phyloP scores from a whole-genome alignment of 306 rosid genomes.

The Corylus americana region DNA sequence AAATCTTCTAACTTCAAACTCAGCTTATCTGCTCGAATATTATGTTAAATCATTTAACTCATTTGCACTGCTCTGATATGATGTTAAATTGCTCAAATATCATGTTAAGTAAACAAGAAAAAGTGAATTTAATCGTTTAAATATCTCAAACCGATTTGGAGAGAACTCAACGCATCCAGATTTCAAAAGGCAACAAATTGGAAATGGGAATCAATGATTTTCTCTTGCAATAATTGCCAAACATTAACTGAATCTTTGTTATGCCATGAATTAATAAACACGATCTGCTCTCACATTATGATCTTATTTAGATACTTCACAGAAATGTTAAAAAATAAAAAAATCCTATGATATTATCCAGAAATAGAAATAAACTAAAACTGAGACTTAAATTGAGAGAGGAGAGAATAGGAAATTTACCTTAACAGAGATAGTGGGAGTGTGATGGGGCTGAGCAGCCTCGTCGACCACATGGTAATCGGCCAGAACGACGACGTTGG shows the following conservation, averaged over 20 bases:
- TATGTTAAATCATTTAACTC: no score
- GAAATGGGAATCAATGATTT: not conserved
- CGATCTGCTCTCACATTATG: not conserved
- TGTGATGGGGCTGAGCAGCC: conserved; percentile 16
- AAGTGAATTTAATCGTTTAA: not conserved
- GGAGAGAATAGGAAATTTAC: conserved; percentile 12
- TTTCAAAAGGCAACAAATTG: not conserved
- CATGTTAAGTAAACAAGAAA: no score
- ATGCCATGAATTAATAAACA: not conserved
- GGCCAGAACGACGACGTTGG: conserved; percentile 55
- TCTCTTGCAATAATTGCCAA: not conserved
- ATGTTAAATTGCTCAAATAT: no score
- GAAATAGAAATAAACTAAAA: no score
- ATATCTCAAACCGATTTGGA: not conserved
- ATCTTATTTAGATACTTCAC: not conserved
- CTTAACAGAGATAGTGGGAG: conserved; percentile 43
- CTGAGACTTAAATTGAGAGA: not conserved
- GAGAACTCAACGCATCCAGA: not conserved
- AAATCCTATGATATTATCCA: no score
- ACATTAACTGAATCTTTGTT: not conserved
- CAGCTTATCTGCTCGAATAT: no score
- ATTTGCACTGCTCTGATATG: no score
- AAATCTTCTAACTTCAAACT: no score
- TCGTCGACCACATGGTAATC: conserved; percentile 56
- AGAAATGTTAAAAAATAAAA: no score